phyloP scores from a whole-genome alignment of 441 rosid genomes.

The Rhodomyrtus psidioides region DNA sequence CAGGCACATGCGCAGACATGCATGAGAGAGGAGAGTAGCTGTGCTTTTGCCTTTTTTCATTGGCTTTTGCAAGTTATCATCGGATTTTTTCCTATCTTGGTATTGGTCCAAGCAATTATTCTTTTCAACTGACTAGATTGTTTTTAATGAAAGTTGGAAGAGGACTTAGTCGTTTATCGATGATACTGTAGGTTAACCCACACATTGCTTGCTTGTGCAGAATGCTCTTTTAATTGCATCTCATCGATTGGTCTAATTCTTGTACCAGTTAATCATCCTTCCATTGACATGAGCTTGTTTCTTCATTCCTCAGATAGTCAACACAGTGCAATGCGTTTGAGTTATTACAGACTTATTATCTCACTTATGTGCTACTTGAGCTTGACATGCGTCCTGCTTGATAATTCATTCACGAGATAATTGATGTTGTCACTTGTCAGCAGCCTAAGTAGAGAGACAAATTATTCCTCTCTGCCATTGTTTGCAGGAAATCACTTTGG shows the following conservation, averaged over 20 bases:
- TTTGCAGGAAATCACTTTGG: slow-evolving; percentile 66
- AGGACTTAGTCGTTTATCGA: not conserved
- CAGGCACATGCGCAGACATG: no score
- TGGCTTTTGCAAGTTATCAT: not conserved
- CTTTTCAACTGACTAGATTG: not conserved
- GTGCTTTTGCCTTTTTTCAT: no score
- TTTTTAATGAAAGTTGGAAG: not conserved
- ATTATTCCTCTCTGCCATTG: not conserved
- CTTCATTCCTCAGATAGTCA: not conserved
- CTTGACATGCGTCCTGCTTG: not conserved
- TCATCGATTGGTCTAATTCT: not conserved
- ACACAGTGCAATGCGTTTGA: not conserved
- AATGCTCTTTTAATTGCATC: not conserved
- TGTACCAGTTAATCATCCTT: not conserved
- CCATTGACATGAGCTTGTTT: not conserved
- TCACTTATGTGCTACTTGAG: not conserved
- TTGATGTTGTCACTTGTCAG: not conserved
- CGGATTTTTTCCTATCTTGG: not conserved
- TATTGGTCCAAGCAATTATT: not conserved
- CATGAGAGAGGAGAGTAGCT: not conserved
- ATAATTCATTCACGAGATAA: not conserved
- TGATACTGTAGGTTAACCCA: not conserved
- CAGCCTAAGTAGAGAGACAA: not conserved
- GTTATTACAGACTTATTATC: not conserved
- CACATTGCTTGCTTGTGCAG: not conserved